Conservation (phyloP, 169 alveolate species). For the Blepharisma undulans region DNA sequence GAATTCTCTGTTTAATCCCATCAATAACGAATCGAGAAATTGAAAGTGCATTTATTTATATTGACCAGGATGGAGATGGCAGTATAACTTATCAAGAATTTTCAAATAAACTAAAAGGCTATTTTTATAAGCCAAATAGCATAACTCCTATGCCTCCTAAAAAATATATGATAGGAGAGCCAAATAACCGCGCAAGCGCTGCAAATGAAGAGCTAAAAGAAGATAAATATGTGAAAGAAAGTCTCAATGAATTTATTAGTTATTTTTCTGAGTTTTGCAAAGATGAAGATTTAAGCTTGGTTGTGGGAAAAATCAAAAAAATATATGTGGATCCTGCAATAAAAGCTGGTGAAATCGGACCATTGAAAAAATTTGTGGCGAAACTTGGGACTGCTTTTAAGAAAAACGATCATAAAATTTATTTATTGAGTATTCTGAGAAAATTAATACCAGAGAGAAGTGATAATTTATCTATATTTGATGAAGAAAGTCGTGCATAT, state of each 20-base stretch:
- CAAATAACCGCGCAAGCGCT: background rate
- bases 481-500: background rate
- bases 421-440: slow-evolving; percentile 19
- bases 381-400: slow-evolving; percentile 23
- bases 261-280: background rate
- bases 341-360: background rate
- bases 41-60: background rate
- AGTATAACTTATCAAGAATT: background rate
- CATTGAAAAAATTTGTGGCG: background rate
- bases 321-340: slow-evolving; percentile 1
- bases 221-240: background rate
- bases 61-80: slow-evolving; percentile 21
- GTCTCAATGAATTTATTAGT: background rate
- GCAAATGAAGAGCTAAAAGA: background rate
- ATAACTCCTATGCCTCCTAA: too few relatives aligned
- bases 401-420: slow-evolving; percentile 26
- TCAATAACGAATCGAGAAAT: too few relatives aligned
- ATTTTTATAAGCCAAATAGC: background rate
- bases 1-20: too few relatives aligned
- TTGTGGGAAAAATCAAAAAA: background rate
- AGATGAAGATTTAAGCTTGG: background rate
- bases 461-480: background rate
- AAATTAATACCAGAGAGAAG: background rate
- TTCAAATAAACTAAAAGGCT: background rate
- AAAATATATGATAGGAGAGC: background rate